Evolutionary conservation across 1,284 basidiomycete species (phyloP).

Genomic region (Cryptococcus sp.): DNA sequence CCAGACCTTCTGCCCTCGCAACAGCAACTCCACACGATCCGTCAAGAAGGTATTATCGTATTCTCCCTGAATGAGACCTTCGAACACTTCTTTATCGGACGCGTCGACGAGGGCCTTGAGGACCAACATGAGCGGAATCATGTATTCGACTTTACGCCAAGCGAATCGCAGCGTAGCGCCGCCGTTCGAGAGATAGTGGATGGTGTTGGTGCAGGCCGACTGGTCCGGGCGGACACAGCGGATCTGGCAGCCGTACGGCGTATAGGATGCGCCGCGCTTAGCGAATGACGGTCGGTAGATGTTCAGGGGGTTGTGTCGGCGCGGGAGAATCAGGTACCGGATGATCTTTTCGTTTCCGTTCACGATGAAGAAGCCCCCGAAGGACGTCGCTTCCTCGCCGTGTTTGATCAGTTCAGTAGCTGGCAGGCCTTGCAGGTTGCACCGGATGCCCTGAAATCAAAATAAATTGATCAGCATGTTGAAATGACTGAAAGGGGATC

Average conservation of each 20-base stretch:
- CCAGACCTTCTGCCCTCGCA: constrained; percentile 95
- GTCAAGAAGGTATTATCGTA: constrained; percentile 97
- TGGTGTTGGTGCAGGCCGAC: constrained; percentile 87
- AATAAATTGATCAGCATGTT: neutral
- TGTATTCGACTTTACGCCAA: constrained; percentile 98
- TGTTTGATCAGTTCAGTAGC: constrained; percentile 83
- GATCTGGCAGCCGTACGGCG: constrained; percentile 90
- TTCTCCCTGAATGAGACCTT: constrained; percentile 96
- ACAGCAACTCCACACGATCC: constrained; percentile 95
- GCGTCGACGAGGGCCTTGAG: constrained; percentile 93
- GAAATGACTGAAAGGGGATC: neutral
- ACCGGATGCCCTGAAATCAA: constrained; percentile 75
- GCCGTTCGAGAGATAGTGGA: constrained; percentile 96
- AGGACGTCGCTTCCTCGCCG: constrained; percentile 97
- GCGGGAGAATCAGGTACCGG: constrained; percentile 77
- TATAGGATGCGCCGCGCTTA: constrained; percentile 93
- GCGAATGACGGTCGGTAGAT: constrained; percentile 82
- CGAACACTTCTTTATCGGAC: constrained; percentile 96
- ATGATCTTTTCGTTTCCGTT: constrained; percentile 99
- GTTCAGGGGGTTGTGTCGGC: constrained; percentile 69
- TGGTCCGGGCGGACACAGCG: constrained; percentile 92
- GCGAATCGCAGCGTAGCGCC: constrained; percentile 94
- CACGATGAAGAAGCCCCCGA: constrained; percentile 98
- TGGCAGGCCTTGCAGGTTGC: constrained; percentile 83
- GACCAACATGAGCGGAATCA: constrained; percentile 95